These are phyloP conservation scores for Gaeumannomyces tritici DNA, from an alignment of 2,329 filamentous ascomycete species.

Conservation along the genomic window DNA sequence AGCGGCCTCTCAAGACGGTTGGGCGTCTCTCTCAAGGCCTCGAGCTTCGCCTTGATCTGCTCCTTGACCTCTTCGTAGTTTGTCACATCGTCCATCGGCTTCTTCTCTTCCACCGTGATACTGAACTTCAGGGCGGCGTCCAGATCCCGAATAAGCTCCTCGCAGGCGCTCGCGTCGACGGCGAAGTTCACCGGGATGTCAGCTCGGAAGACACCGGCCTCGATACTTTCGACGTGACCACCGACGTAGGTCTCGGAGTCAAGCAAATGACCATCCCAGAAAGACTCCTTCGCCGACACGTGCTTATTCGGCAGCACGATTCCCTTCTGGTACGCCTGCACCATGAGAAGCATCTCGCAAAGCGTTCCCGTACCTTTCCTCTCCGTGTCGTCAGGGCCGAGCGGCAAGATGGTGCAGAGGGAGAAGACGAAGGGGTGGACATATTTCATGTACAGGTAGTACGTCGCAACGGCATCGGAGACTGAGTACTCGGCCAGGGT, in stretches of 20 bases:
- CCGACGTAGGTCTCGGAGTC: slow-evolving; percentile 98
- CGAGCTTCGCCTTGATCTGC: slow-evolving; percentile 65
- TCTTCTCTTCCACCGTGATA: slow-evolving; percentile 75
- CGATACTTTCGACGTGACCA: slow-evolving; percentile 97
- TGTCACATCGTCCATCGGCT: slow-evolving; percentile 65
- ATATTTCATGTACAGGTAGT: slow-evolving; percentile 99
- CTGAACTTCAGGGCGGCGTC: slow-evolving; percentile 86
- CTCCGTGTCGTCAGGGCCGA: slow-evolving; percentile 85
- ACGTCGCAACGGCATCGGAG: slow-evolving; percentile 96
- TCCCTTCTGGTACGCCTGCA: slow-evolving; percentile 85
- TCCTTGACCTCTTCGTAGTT: slow-evolving; percentile 80
- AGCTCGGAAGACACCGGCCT: slow-evolving; percentile 90
- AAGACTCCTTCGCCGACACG: slow-evolving; percentile 78
- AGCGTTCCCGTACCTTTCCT: slow-evolving; percentile 95
- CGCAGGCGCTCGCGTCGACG: slow-evolving; percentile 79
- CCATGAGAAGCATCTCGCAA: slow-evolving; percentile 99
- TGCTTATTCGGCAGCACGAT: slow-evolving; percentile 97
- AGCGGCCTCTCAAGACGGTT: slow-evolving; percentile 77
- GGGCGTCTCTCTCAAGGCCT: slow-evolving; percentile 68
- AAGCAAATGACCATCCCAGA: slow-evolving; percentile 92
- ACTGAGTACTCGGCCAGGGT: slow-evolving; percentile 96
- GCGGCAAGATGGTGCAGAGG: slow-evolving; percentile 87
- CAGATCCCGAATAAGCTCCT: slow-evolving; percentile 77
- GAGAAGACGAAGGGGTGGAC: slow-evolving; percentile 99
- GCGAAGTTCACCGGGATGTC: slow-evolving; percentile 94